Evolutionary conservation across 768 basidiomycete genomes (phyloP).

Genomic region (Rhodotorula toruloides): DNA sequence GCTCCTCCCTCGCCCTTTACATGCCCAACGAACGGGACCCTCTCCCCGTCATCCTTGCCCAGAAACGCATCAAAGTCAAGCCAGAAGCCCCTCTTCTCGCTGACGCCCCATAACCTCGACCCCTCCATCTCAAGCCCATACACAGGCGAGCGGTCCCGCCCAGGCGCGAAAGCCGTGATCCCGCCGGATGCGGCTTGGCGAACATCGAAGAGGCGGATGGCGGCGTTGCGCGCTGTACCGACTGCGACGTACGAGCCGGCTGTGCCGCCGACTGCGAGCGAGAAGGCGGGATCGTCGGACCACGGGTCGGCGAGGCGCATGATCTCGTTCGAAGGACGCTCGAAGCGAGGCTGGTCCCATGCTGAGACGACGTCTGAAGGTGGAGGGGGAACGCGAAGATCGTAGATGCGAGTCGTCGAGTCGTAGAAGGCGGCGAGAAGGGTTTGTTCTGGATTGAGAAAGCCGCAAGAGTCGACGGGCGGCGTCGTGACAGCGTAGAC

Average conservation of each 20-base stretch:
- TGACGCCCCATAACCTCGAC: slow-evolving; percentile 17
- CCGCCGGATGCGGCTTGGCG: neutral
- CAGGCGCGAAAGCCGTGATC: slow-evolving; percentile 19
- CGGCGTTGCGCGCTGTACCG: slow-evolving; percentile 21
- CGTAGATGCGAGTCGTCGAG: slow-evolving; percentile 22
- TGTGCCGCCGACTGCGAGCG: slow-evolving; percentile 8
- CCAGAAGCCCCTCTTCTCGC: slow-evolving; percentile 15
- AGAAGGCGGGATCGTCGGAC: slow-evolving; percentile 24
- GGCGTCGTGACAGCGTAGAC: slow-evolving; percentile 23
- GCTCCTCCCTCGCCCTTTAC: slow-evolving; percentile 7
- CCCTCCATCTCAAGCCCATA: slow-evolving; percentile 15
- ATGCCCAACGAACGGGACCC: slow-evolving; percentile 17
- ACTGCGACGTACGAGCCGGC: slow-evolving; percentile 1
- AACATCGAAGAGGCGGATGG: slow-evolving; percentile 24
- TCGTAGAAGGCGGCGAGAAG: slow-evolving; percentile 26
- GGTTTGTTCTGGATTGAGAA: slow-evolving; percentile 7
- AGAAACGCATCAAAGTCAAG: slow-evolving; percentile 14
- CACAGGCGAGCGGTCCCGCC: slow-evolving; percentile 12
- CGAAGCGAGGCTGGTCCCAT: neutral
- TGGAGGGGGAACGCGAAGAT: slow-evolving; percentile 7
- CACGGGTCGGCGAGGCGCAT: slow-evolving; percentile 17
- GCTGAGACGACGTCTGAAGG: neutral
- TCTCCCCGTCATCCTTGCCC: neutral
- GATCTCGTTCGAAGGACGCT: slow-evolving; percentile 9
- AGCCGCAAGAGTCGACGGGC: neutral